Evolutionary conservation across 2,329 filamentous ascomycete genomes (phyloP).

Genomic region (Pseudogymnoascus sp.): DNA sequence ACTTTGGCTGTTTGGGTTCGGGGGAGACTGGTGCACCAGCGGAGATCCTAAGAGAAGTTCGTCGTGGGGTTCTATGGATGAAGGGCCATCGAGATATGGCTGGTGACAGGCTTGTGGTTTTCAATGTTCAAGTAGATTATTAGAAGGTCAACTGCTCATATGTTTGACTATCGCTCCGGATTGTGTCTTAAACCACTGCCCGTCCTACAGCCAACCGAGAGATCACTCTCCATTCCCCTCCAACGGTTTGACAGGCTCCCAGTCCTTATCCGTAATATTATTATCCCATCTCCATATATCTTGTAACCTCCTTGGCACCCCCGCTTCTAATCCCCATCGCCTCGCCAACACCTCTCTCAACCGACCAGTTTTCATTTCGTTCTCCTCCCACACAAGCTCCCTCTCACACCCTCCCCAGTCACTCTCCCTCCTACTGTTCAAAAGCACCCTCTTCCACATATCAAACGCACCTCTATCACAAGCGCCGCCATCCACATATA

Average conservation of each 20-base stretch:
- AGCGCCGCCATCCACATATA: not conserved
- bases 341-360: not conserved
- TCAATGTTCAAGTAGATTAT: not conserved
- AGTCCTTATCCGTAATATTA: not conserved
- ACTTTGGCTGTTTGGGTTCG: constrained; percentile 83
- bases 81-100: not conserved
- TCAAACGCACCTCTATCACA: not conserved
- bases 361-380: not conserved
- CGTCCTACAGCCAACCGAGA: not conserved
- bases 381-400: not conserved
- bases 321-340: not conserved
- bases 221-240: no score
- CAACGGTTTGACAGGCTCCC: not conserved
- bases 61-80: no score
- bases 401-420: not conserved
- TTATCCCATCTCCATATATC: not conserved
- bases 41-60: constrained; percentile 17
- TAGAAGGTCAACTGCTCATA: not conserved
- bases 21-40: constrained; percentile 69
- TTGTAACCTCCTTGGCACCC: no score
- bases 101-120: not conserved
- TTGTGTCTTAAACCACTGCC: not conserved
- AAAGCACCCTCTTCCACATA: not conserved
- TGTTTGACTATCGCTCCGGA: not conserved
- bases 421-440: not conserved